A percentile compares a stretch with the other conserved stretches of the same genome.
These are phyloP conservation scores for Acephala macrosclerotiorum DNA, from an alignment of 2,329 filamentous ascomycete genomes.

Conservation along the genomic window DNA sequence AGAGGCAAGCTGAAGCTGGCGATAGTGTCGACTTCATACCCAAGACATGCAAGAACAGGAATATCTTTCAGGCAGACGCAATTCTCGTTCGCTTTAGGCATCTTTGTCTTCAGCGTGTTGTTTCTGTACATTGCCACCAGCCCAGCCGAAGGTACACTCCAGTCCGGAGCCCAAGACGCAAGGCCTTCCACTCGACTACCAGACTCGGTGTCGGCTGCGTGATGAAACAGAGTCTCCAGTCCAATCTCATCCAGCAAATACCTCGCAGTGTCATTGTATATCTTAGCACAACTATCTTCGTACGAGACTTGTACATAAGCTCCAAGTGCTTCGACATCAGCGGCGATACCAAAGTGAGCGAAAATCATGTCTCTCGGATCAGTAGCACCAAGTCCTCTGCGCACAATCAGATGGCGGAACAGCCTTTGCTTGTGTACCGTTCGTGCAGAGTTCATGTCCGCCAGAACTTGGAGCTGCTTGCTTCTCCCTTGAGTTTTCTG, in stretches of 20 bases:
- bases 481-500: background rate
- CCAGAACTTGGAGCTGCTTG: conserved; percentile 8
- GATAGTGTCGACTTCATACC: conserved; percentile 14
- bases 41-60: background rate
- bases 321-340: background rate
- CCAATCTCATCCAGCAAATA: background rate
- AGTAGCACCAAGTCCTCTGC: background rate
- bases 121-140: conserved; percentile 12
- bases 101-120: background rate
- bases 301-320: background rate
- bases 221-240: background rate
- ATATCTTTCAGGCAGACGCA: background rate
- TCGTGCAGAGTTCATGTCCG: conserved; percentile 12
- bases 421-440: background rate
- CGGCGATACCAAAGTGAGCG: conserved; percentile 1
- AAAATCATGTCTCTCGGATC: background rate
- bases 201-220: background rate
- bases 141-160: background rate
- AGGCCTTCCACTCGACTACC: background rate
- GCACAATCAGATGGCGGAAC: background rate
- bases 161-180: conserved; percentile 2
- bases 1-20: background rate
- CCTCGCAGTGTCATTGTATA: background rate
- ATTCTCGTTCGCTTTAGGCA: background rate
- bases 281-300: background rate